phyloP scores from a whole-genome alignment of 768 basidiomycete species.

The Naematelia aurantialba region DNA sequence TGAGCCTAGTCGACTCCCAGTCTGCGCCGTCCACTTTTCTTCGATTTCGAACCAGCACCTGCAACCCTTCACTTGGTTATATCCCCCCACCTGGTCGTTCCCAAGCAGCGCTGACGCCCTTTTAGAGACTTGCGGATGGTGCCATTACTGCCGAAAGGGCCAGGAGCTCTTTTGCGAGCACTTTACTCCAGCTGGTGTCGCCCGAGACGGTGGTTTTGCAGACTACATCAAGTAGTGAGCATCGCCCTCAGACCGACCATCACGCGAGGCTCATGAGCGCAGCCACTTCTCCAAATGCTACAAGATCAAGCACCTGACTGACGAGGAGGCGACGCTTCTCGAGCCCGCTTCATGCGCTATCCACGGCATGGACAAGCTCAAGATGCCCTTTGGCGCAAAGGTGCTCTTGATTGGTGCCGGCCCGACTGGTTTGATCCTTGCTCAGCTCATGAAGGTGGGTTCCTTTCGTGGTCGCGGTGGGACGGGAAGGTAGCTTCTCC shows the following conservation, averaged over 20 bases:
- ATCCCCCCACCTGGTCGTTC: background rate
- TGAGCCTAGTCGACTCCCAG: conserved; percentile 58
- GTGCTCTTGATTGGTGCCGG: conserved; percentile 85
- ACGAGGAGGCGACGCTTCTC: conserved; percentile 80
- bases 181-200: conserved; percentile 76
- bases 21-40: background rate
- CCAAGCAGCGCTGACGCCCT: conserved; percentile 4
- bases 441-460: conserved; percentile 68
- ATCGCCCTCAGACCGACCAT: background rate
- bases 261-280: background rate
- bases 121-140: conserved; percentile 60
- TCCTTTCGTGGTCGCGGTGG: background rate
- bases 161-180: conserved; percentile 76
- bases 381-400: conserved; percentile 74
- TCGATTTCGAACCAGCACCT: conserved; percentile 1
- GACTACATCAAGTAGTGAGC: conserved; percentile 80
- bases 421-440: conserved; percentile 83
- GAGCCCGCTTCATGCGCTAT: conserved; percentile 89
- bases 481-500: background rate
- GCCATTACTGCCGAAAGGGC: conserved; percentile 86
- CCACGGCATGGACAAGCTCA: conserved; percentile 84
- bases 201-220: conserved; percentile 78
- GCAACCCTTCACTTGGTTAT: no score
- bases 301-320: conserved; percentile 79
- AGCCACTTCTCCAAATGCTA: conserved; percentile 73